Base-by-base conservation (phyloP, 805 yeast genomes). In the Millerozyma miso region DNA sequence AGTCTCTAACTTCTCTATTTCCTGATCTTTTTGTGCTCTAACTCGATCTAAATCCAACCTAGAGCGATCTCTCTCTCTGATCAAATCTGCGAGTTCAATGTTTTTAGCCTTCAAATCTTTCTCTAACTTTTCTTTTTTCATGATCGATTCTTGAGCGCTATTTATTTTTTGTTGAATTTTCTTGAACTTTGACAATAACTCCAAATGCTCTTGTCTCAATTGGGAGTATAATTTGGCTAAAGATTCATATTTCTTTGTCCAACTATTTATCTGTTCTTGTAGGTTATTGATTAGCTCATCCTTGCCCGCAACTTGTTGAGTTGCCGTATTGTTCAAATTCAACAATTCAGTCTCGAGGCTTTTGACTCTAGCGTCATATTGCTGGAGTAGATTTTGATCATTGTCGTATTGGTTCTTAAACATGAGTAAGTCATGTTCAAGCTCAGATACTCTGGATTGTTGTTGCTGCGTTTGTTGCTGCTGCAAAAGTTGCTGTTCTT, bases 171-270 rank as follows among this genome's bases (percentile, higher is more conserved):
- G 86, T 64, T 88, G 95, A 37, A 83, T 74, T 52, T 84, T 82
- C 59, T 90, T 89, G 58, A 83, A 83, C 57, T 83, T 84, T 40
- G 85, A 74, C 57, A 90, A 73, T 43, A 89, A 65, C 48, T 82
- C 85, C 55, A 90, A 73, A 59, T 90, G 97, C 63, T 90, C 97
- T 63, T 87, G 95, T 58, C 97, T 83, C 52, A 90, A 71, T 64
- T 89, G 96, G 1, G 95, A 83, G 62, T 90, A 90, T 50, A 90
- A 71, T 56, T 88, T 88, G 4, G 97, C 97, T 48, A 90, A 73
- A 0, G 93, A 76, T 57, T 89, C 96, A 63, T 90, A 90, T 67
- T 90, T 90, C 41, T 78, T 79, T 48, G 86, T 80, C 96, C 96
- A 90, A 47, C 78, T 76, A 19, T 62, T 69, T 34, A 85, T 74